These are phyloP conservation scores for Globisporangium cylindrosporum DNA, from an alignment of 352 stramenopile genomes.

Conservation along the genomic window DNA sequence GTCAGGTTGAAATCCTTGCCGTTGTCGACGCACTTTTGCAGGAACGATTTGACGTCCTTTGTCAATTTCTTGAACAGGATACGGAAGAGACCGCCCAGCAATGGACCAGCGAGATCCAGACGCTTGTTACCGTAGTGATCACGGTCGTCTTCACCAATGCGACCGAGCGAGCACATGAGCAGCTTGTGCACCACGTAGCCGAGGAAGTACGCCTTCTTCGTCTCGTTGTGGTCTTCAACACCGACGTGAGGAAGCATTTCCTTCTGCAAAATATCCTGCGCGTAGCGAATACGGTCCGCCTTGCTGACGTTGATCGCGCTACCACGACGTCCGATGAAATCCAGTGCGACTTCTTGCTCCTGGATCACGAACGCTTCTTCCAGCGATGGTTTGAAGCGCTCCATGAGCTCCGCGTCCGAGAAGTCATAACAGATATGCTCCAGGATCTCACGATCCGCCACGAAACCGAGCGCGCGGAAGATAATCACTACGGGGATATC, in stretches of 20 bases:
- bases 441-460: conserved; percentile 97
- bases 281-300: conserved; percentile 98
- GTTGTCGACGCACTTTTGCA: conserved; percentile 91
- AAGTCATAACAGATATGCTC: conserved; percentile 99
- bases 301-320: conserved; percentile 95
- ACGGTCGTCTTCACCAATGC: conserved; percentile 97
- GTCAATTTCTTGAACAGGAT: conserved; percentile 99
- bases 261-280: conserved; percentile 98
- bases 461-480: conserved; percentile 96
- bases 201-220: conserved; percentile 97
- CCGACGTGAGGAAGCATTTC: conserved; percentile 99
- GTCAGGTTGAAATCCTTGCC: conserved; percentile 97
- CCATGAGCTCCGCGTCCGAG: conserved; percentile 98
- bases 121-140: conserved; percentile 99
- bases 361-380: conserved; percentile 99
- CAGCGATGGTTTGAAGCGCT: conserved; percentile 97
- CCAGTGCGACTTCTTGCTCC: conserved; percentile 95
- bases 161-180: conserved; percentile 97
- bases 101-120: conserved; percentile 97
- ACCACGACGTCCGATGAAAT: conserved; percentile 98
- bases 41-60: conserved; percentile 96
- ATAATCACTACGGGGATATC: conserved; percentile 99
- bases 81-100: conserved; percentile 97
- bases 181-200: conserved; percentile 99
- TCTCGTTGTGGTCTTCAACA: conserved; percentile 97